Evolutionary conservation across 441 rosid species (phyloP).

Genomic region (Cnidoscolus chayamansa): DNA sequence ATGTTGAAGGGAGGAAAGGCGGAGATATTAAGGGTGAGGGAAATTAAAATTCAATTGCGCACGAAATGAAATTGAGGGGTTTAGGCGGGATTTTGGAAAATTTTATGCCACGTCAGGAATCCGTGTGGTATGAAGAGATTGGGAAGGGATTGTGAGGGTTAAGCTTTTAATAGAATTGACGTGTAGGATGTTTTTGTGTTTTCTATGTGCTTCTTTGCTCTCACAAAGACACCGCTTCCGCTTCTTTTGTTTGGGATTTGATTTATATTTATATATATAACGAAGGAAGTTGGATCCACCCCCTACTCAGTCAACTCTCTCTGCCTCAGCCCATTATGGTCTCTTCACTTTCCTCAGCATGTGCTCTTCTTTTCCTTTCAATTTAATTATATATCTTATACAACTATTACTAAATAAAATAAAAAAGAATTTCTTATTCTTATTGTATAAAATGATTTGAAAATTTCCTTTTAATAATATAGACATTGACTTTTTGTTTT

Average conservation of each 20-base stretch:
- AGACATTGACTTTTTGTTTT: too few relatives aligned
- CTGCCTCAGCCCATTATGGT: too few relatives aligned
- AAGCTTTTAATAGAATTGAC: slow-evolving; percentile 17
- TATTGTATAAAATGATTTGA: too few relatives aligned
- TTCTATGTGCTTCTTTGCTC: slow-evolving; percentile 53
- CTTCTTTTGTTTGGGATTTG: not conserved
- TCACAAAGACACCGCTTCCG: slow-evolving; percentile 8
- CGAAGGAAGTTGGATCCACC: not conserved
- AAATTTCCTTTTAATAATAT: too few relatives aligned
- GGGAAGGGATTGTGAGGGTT: slow-evolving; percentile 13
- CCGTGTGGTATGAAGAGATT: not conserved
- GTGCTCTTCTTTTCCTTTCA: too few relatives aligned
- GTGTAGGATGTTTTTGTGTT: slow-evolving; percentile 28
- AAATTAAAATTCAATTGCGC: slow-evolving; percentile 79
- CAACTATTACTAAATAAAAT: too few relatives aligned
- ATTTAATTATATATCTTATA: too few relatives aligned
- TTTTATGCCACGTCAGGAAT: slow-evolving; percentile 17
- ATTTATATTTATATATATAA: too few relatives aligned
- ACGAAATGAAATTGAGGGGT: slow-evolving; percentile 60
- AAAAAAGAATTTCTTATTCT: too few relatives aligned
- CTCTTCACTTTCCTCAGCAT: too few relatives aligned
- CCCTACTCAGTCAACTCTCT: too few relatives aligned
- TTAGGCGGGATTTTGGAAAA: slow-evolving; percentile 33
- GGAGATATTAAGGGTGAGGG: slow-evolving; percentile 41
- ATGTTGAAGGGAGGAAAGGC: slow-evolving; percentile 14